Evolutionary conservation across 768 basidiomycete species (phyloP), one percentile per base, ranked within the genome.

Genomic region (Leccinum aurantiacum): DNA sequence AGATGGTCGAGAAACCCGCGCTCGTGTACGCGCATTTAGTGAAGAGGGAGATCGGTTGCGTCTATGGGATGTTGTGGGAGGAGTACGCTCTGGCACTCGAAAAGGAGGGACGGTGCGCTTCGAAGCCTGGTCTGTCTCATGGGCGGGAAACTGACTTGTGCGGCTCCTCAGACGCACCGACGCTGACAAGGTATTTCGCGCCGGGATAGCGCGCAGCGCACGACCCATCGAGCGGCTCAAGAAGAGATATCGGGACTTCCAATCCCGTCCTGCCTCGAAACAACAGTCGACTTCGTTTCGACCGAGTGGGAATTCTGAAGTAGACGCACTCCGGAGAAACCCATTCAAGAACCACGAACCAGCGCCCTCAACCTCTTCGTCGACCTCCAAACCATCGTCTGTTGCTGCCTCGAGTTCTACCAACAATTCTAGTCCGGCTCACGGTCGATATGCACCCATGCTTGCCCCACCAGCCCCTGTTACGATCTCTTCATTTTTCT

Each of bases 41-140:
- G 64, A 83, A 84, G 56, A 86, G 82, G 60, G 87, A 86, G 47
- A 88, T 95, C 68, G 93, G 91, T 10, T 87, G 83, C 27, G 81
- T 82, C 2, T 91, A 90, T 71, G 85, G 91, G 1, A 76, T 89
- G 49, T 76, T 97, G 51, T 99, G 97, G 68, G 93, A 96, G 72
- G 94, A 96, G 66, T 98, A 94, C 73, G 94, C 96, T 2, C 76
- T 80, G 38, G 79, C 87, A 3, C 78, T 96, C 57, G 95, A 98
- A 75, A 77, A 79, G 49, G 81, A 82, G 46, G 88, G 89, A 66
- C 84, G 85, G 96, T 96, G 76, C 71, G 87, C 17, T 19, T 35
- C 19, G 6, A 65, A 57, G 35, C 6, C 54, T 54, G 48, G 57
- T 59, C 49, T n/a, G 54, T 53, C 52, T 24, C 24, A 14, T 59